Evolutionary conservation across 805 yeast genomes (phyloP).

Genomic region (Torulaspora delbrueckii): DNA sequence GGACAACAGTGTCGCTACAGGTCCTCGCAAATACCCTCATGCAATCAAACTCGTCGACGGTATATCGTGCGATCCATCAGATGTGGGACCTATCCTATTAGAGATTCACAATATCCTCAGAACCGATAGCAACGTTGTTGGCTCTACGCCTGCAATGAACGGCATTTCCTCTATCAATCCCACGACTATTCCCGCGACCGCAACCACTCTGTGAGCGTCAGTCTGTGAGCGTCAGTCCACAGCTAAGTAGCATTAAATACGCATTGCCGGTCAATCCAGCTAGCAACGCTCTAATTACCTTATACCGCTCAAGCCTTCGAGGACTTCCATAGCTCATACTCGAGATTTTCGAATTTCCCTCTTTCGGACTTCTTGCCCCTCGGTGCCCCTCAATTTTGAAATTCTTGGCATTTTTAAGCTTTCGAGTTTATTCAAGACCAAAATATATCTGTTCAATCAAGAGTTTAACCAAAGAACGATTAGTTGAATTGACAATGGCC

Average conservation of each 20-base stretch:
- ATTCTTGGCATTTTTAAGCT: not conserved
- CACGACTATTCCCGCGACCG: slow-evolving; percentile 5
- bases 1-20: slow-evolving; percentile 6
- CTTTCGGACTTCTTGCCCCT: not conserved
- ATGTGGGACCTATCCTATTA: slow-evolving; percentile 25
- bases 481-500: slow-evolving; percentile 15
- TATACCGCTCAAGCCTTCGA: not conserved
- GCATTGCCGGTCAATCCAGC: not conserved
- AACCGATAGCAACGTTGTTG: slow-evolving; percentile 11
- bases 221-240: not conserved
- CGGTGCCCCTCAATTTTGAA: not conserved
- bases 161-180: slow-evolving; percentile 8
- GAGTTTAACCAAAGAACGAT: no score
- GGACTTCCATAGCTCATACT: not conserved
- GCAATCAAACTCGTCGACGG: slow-evolving; percentile 30
- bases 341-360: not conserved
- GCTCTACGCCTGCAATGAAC: slow-evolving; percentile 1
- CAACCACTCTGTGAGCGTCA: slow-evolving; percentile 5
- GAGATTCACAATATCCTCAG: slow-evolving; percentile 28
- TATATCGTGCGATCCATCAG: slow-evolving; percentile 31
- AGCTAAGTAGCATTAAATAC: not conserved
- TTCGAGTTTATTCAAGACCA: not conserved
- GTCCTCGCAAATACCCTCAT: slow-evolving; percentile 8
- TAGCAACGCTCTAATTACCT: not conserved
- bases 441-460: no score